Percentiles rank a stretch among this genome's conserved stretches.
phyloP scores from a whole-genome alignment of 345 rosid genomes.

The Trapa bicornis region DNA sequence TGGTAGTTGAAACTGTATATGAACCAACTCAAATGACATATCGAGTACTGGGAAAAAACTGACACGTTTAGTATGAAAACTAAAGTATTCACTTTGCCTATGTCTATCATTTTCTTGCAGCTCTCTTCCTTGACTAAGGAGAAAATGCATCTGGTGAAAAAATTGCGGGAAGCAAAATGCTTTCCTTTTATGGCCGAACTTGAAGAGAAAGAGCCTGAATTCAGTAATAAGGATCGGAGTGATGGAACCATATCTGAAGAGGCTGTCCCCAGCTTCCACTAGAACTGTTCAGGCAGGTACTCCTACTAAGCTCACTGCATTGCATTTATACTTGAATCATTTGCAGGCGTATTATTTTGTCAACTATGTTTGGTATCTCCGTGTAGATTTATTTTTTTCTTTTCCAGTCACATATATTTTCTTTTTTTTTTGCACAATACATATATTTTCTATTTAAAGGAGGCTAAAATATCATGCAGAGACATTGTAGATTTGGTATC shows the following conservation, averaged over 20 bases:
- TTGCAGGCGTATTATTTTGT: not conserved
- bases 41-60: not conserved
- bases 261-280: slow-evolving; percentile 13
- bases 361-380: too few relatives aligned
- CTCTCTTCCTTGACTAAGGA: slow-evolving; percentile 36
- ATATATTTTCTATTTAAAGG: too few relatives aligned
- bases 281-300: slow-evolving; percentile 49
- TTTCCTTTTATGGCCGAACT: slow-evolving; percentile 11
- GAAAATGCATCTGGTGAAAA: slow-evolving; percentile 36
- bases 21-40: too few relatives aligned
- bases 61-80: not conserved
- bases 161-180: slow-evolving; percentile 21
- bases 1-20: not conserved
- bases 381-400: too few relatives aligned
- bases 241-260: slow-evolving; percentile 17
- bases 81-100: not conserved
- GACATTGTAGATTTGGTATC: too few relatives aligned
- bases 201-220: slow-evolving; percentile 14
- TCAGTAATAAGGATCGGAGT: slow-evolving; percentile 16
- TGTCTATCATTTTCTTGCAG: slow-evolving; percentile 25
- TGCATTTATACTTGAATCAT: not conserved
- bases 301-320: not conserved
- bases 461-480: too few relatives aligned
- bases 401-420: too few relatives aligned
- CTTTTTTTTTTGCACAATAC: too few relatives aligned